These are phyloP conservation scores for Leishmania lainsoni DNA, from an alignment of 208 protist genomes.

Conservation along the genomic window DNA sequence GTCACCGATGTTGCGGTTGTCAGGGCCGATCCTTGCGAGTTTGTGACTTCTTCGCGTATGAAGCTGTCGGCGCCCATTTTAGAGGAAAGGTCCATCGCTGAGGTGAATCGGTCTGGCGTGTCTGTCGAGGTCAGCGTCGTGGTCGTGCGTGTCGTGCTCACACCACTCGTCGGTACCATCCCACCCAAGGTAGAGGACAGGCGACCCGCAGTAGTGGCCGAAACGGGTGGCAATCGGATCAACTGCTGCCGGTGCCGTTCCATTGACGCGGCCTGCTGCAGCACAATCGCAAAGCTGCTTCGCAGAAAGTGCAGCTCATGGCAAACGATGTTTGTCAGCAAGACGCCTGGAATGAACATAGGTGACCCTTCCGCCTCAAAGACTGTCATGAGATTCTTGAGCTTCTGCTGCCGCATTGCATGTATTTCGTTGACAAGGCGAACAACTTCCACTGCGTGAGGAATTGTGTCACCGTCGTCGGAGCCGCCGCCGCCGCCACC, in stretches of 20 bases:
- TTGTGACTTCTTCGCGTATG: slow-evolving; percentile 13
- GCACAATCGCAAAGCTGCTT: slow-evolving; percentile 68
- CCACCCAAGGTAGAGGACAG: slow-evolving; percentile 10
- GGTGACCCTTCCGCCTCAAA: slow-evolving; percentile 74
- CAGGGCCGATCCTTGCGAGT: slow-evolving; percentile 30
- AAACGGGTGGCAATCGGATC: slow-evolving; percentile 28
- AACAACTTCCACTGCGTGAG: slow-evolving; percentile 65
- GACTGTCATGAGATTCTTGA: slow-evolving; percentile 78
- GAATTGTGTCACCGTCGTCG: slow-evolving; percentile 53
- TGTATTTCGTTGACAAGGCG: slow-evolving; percentile 81
- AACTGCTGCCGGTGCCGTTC: slow-evolving; percentile 47
- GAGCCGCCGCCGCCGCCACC: slow-evolving; percentile 17
- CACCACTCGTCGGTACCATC: slow-evolving; percentile 2
- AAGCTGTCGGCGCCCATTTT: slow-evolving; percentile 14
- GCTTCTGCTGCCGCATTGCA: slow-evolving; percentile 74
- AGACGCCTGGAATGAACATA: slow-evolving; percentile 86
- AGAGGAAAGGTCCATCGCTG: slow-evolving; percentile 8
- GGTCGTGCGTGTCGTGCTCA: slow-evolving; percentile 24
- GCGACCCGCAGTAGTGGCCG: slow-evolving; percentile 7
- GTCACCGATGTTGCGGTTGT: slow-evolving; percentile 27
- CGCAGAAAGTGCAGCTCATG: slow-evolving; percentile 84
- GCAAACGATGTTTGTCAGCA: slow-evolving; percentile 85
- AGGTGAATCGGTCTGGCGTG: background rate
- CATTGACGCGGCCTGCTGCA: slow-evolving; percentile 72
- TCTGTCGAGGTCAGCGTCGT: slow-evolving; percentile 10